A percentile compares a stretch with the other conserved stretches of the same genome.
These are phyloP conservation scores for Herpetomonas muscarum DNA, from an alignment of 208 protist genomes.

Conservation along the genomic window DNA sequence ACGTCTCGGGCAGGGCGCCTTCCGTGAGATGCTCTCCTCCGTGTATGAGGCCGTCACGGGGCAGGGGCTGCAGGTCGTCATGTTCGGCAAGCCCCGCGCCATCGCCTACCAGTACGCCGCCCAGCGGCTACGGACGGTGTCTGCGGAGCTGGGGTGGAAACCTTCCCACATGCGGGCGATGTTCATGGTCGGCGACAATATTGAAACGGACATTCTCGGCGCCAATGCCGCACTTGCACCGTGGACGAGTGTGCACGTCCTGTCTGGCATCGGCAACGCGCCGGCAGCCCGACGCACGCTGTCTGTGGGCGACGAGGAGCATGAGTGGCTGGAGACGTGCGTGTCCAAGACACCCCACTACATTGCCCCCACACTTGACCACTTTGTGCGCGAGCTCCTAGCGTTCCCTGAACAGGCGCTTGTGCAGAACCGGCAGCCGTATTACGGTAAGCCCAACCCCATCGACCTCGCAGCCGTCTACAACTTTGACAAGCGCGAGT, in stretches of 20 bases:
- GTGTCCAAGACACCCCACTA: conserved; percentile 72
- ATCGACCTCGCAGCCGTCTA: conserved; percentile 67
- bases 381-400: conserved; percentile 83
- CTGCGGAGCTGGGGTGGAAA: conserved; percentile 54
- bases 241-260: conserved; percentile 80
- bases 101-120: conserved; percentile 81
- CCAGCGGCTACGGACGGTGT: conserved; percentile 33
- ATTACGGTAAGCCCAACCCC: conserved; percentile 73
- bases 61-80: conserved; percentile 50
- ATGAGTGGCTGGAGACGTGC: conserved; percentile 63
- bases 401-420: conserved; percentile 68
- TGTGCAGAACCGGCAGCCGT: conserved; percentile 56
- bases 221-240: conserved; percentile 70
- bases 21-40: conserved; percentile 80
- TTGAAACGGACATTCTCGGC: conserved; percentile 80
- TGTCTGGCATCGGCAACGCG: conserved; percentile 60
- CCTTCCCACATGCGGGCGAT: conserved; percentile 46
- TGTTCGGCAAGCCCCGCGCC: conserved; percentile 82
- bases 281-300: conserved; percentile 59
- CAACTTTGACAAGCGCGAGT: conserved; percentile 23
- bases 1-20: conserved; percentile 69
- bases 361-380: conserved; percentile 79
- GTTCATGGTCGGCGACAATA: conserved; percentile 88
- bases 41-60: conserved; percentile 78
- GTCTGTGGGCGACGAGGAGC: conserved; percentile 47